These are phyloP conservation scores for Cucumis hystrix DNA, from an alignment of 306 rosid species.

Conservation along the genomic window DNA sequence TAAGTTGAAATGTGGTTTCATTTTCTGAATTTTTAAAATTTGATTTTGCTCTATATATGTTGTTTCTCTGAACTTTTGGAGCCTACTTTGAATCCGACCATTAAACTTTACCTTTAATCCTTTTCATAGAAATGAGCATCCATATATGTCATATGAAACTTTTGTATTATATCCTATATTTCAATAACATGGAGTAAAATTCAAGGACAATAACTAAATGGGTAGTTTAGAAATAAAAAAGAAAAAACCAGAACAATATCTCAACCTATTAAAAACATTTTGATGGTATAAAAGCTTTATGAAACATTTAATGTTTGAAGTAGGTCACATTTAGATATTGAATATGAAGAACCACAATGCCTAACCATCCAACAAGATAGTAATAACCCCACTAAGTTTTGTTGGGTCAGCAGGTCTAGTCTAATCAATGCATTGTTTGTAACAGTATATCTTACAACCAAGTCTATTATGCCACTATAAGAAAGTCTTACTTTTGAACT, in stretches of 20 bases:
- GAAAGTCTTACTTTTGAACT: constrained; percentile 6
- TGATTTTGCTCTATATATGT: not conserved
- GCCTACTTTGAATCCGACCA: not conserved
- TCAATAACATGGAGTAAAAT: not conserved
- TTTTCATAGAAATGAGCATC: not conserved
- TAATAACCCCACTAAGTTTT: constrained; percentile 10
- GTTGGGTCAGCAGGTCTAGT: constrained; percentile 9
- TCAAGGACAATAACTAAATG: not conserved
- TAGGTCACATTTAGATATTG: constrained; percentile 5
- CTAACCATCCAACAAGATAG: constrained; percentile 10
- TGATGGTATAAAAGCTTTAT: not conserved
- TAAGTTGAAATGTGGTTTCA: not conserved
- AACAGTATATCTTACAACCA: not conserved
- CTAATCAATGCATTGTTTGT: constrained; percentile 10
- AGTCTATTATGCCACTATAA: not conserved
- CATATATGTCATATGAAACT: not conserved
- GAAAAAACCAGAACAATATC: not conserved
- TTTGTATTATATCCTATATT: not conserved
- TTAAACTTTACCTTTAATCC: not conserved
- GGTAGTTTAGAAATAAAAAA: not conserved
- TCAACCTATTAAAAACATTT: not conserved
- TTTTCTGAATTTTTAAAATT: not conserved
- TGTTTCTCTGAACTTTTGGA: not conserved
- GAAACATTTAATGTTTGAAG: constrained; percentile 3
- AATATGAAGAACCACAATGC: constrained; percentile 4